Evolutionary conservation across 306 rosid genomes (phyloP), one percentile per base, ranked within the genome.

Genomic region (Myrica gale): DNA sequence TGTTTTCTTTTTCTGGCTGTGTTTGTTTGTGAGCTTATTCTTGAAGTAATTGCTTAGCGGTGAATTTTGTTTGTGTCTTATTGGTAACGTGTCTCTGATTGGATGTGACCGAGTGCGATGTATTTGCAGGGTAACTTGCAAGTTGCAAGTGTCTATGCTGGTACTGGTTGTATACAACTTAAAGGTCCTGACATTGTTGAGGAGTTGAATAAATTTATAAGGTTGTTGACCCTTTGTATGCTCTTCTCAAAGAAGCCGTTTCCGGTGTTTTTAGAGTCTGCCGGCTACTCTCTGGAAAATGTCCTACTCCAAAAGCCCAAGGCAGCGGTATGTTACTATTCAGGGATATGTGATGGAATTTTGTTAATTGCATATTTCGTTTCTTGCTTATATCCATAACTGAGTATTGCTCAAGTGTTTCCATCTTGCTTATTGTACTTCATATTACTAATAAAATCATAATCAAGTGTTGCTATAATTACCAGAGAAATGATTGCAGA

Each of bases 221-320:
- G 89, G 81, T 79, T 95, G 82, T 82, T 95, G 84, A 92, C 93
- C 60, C 84, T 90, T 48, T 90, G 97, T 68, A 85, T 86, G 76
- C 81, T 89, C 57, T 92, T 92, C 88, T 95, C 99, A 0, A 95
- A 95, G 91, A 95, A 92, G 81, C 92, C 96, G 16, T 95, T 92
- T 80, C 96, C 88, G 32, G 94, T 95, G 79, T 92, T 95, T 86
- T 87, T 95, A 81, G 97, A 90, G 70, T 88, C 96, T 72, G 92
- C 97, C 50, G 96, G 97, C 72, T 95, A 85, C 76, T 47, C 90
- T 2, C 73, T 47, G 77, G 92, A 95, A 9, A 96, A 89, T 80
- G 97, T 95, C 17, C 98, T 95, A 58, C 69, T 92, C 13, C 98
- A 95, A 87, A 89, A 88, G 87, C 97, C 97, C 50, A 95, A 95